Evolutionary conservation across 768 basidiomycete genomes (phyloP).

Genomic region (Boletus vinaceobasis): DNA sequence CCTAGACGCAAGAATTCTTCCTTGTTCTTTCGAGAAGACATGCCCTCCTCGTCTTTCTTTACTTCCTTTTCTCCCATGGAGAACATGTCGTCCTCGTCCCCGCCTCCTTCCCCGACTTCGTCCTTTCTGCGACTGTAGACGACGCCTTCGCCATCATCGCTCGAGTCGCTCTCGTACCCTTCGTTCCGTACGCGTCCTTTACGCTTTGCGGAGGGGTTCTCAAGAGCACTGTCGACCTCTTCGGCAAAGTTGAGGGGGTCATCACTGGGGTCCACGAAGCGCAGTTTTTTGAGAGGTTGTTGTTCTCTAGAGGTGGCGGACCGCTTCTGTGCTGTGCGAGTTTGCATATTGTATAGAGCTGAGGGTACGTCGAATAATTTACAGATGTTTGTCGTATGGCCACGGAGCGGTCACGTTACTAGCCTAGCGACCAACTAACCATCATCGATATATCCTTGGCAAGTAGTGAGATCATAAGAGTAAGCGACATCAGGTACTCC

Average conservation of each 20-base stretch:
- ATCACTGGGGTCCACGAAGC: conserved; percentile 72
- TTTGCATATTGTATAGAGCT: conserved; percentile 28
- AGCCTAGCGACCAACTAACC: background rate
- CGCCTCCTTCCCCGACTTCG: conserved; percentile 50
- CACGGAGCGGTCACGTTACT: background rate
- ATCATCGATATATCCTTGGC: background rate
- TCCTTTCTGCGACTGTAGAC: conserved; percentile 71
- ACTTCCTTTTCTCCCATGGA: conserved; percentile 60
- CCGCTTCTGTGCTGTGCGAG: conserved; percentile 42
- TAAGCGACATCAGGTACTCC: background rate
- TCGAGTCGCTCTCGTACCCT: conserved; percentile 92
- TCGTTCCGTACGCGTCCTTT: conserved; percentile 79
- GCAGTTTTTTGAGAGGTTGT: conserved; percentile 54
- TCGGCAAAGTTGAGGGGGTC: conserved; percentile 76
- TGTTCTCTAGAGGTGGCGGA: conserved; percentile 38
- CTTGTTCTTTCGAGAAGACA: conserved; percentile 54
- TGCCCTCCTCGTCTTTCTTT: conserved; percentile 41
- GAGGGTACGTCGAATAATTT: conserved; percentile 13
- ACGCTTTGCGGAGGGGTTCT: conserved; percentile 56
- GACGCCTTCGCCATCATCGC: conserved; percentile 92
- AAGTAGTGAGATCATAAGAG: background rate
- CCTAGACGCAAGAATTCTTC: conserved; percentile 80
- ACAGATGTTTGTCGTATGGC: conserved; percentile 16
- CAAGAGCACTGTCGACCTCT: conserved; percentile 72
- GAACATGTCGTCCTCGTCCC: conserved; percentile 80